Conservation (phyloP, 176 grass and related monocot genomes). For the Eremochloa ophiuroides region DNA sequence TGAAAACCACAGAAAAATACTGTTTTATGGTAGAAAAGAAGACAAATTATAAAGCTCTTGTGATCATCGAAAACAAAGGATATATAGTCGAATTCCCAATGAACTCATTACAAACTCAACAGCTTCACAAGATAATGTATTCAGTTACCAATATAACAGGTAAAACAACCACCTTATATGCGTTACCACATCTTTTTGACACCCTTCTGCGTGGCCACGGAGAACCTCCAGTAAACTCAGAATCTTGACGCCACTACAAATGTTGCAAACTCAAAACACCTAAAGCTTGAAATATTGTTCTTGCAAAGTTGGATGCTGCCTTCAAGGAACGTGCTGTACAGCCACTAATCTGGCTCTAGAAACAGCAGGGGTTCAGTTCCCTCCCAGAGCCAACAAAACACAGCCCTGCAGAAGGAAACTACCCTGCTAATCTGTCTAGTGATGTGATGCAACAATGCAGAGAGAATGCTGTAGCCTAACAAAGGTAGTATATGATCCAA, state of each 20-base stretch:
- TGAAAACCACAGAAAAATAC: too few relatives aligned
- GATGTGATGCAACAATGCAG: background rate
- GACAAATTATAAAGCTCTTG: background rate
- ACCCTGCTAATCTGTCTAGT: background rate
- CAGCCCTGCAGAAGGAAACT: conserved; percentile 3
- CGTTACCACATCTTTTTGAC: background rate
- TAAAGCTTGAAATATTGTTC: background rate
- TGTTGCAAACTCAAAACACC: background rate
- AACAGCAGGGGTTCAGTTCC: background rate
- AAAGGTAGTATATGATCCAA: background rate
- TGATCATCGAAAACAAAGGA: background rate
- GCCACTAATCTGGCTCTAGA: background rate
- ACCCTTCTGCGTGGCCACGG: background rate
- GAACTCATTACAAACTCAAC: background rate
- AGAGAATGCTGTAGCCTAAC: background rate
- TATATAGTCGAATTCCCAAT: background rate
- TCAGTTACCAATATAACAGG: background rate
- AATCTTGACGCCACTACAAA: background rate
- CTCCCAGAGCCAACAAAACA: background rate
- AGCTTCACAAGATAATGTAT: background rate
- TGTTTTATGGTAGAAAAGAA: too few relatives aligned
- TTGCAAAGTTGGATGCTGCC: background rate
- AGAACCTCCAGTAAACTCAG: background rate
- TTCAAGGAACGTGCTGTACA: background rate
- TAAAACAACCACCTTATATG: background rate